phyloP scores from a whole-genome alignment of 1,284 basidiomycete species.

The Ustilago trichophora region DNA sequence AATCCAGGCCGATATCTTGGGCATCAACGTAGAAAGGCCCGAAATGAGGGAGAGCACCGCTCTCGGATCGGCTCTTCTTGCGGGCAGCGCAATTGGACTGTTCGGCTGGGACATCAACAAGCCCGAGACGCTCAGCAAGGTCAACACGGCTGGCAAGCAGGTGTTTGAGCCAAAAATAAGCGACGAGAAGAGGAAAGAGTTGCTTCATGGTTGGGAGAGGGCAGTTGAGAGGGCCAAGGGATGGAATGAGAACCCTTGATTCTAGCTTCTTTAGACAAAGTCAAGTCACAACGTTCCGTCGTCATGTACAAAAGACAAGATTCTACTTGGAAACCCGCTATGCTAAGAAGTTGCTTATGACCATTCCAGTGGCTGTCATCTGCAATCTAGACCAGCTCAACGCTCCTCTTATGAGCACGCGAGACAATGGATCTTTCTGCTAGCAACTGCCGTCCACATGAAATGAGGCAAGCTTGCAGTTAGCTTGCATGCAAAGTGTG shows the following conservation, averaged over 20 bases:
- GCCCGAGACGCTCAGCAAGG: slow-evolving; percentile 85
- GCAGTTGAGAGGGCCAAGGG: slow-evolving; percentile 56
- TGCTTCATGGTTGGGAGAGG: slow-evolving; percentile 58
- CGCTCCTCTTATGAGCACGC: too few relatives aligned
- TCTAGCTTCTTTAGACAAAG: too few relatives aligned
- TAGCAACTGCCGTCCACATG: too few relatives aligned
- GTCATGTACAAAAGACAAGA: too few relatives aligned
- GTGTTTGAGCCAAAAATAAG: slow-evolving; percentile 76
- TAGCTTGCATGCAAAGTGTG: too few relatives aligned
- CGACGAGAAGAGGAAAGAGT: slow-evolving; percentile 68
- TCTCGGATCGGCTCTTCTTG: slow-evolving; percentile 93
- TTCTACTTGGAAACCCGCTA: too few relatives aligned
- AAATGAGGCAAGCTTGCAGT: too few relatives aligned
- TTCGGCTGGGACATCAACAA: slow-evolving; percentile 93
- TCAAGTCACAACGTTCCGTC: too few relatives aligned
- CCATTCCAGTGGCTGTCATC: too few relatives aligned
- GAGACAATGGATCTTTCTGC: too few relatives aligned
- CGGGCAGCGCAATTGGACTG: slow-evolving; percentile 84
- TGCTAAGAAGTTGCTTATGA: too few relatives aligned
- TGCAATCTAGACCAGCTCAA: too few relatives aligned
- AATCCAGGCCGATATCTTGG: slow-evolving; percentile 89
- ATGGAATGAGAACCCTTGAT: slow-evolving; percentile 54
- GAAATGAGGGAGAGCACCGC: slow-evolving; percentile 99
- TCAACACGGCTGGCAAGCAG: slow-evolving; percentile 84
- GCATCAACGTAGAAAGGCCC: slow-evolving; percentile 88